Evolutionary conservation across 441 rosid species (phyloP).

Genomic region (Gossypium aridum): DNA sequence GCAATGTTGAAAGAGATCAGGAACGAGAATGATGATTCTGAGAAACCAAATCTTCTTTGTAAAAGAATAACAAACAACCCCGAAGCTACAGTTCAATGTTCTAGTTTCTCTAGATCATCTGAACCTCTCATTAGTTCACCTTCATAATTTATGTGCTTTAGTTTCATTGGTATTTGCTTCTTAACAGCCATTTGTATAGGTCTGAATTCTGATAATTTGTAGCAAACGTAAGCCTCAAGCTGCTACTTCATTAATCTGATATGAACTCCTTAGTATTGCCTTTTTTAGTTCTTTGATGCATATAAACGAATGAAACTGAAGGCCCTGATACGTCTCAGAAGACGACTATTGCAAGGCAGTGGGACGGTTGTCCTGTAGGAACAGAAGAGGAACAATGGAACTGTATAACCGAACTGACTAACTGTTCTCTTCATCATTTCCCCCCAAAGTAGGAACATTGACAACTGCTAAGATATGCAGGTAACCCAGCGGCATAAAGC

Average conservation of each 20-base stretch:
- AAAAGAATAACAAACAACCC: constrained; percentile 23
- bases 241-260: constrained; percentile 3
- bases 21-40: constrained; percentile 44
- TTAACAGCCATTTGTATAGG: constrained; percentile 26
- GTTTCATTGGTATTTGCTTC: constrained; percentile 19
- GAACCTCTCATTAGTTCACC: constrained; percentile 55
- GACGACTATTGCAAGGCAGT: neutral
- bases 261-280: neutral
- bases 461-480: constrained; percentile 13
- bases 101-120: constrained; percentile 63
- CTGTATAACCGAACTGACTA: neutral
- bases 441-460: neutral
- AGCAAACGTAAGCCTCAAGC: constrained; percentile 12
- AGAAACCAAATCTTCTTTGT: constrained; percentile 34
- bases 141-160: constrained; percentile 21
- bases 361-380: neutral
- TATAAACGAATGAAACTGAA: neutral
- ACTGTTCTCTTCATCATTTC: constrained; percentile 1
- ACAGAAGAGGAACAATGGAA: neutral
- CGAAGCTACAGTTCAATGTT: constrained; percentile 37
- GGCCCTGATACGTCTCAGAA: no score
- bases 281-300: neutral
- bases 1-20: constrained; percentile 75
- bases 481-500: neutral
- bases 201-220: constrained; percentile 8